Percentiles rank a stretch among this genome's conserved stretches.
phyloP scores from a whole-genome alignment of 2,329 filamentous ascomycete genomes.

The Atkinsonella texensis region DNA sequence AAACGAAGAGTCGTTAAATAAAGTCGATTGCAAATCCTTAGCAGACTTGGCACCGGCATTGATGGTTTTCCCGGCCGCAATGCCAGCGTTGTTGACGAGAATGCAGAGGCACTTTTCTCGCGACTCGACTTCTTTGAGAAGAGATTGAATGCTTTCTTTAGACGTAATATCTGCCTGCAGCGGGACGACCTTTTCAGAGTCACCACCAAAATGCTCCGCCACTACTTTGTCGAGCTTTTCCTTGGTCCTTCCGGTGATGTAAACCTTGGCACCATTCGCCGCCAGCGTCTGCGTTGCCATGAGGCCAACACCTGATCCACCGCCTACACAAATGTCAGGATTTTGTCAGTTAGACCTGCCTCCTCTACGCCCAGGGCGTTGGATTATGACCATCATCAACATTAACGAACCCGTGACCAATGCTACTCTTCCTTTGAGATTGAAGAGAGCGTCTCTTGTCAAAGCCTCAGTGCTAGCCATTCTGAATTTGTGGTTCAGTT shows the following conservation, averaged over 20 bases:
- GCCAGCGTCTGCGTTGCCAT: conserved; percentile 59
- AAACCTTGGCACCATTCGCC: conserved; percentile 55
- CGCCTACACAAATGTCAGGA: conserved; percentile 18
- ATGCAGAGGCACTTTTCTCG: conserved; percentile 48
- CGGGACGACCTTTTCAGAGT: conserved; percentile 43
- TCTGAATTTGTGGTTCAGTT: neutral
- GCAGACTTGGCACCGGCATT: conserved; percentile 36
- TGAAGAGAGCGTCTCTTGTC: conserved; percentile 26
- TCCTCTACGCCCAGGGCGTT: neutral
- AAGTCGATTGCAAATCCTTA: conserved; percentile 43
- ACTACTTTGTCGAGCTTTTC: conserved; percentile 51
- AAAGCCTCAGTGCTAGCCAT: conserved; percentile 15
- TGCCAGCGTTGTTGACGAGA: conserved; percentile 57
- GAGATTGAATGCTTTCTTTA: conserved; percentile 44
- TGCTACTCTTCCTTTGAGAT: conserved; percentile 30
- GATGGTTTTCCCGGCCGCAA: conserved; percentile 41
- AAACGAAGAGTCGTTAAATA: conserved; percentile 56
- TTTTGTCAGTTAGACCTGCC: neutral
- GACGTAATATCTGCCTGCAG: conserved; percentile 51
- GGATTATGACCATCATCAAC: neutral
- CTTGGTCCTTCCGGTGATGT: conserved; percentile 53
- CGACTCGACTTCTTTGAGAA: conserved; percentile 44
- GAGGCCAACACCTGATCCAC: conserved; percentile 52
- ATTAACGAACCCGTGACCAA: conserved; percentile 28
- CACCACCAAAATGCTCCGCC: conserved; percentile 41